Evolutionary conservation across 768 basidiomycete genomes (phyloP).

Genomic region (Daedalea quercina): DNA sequence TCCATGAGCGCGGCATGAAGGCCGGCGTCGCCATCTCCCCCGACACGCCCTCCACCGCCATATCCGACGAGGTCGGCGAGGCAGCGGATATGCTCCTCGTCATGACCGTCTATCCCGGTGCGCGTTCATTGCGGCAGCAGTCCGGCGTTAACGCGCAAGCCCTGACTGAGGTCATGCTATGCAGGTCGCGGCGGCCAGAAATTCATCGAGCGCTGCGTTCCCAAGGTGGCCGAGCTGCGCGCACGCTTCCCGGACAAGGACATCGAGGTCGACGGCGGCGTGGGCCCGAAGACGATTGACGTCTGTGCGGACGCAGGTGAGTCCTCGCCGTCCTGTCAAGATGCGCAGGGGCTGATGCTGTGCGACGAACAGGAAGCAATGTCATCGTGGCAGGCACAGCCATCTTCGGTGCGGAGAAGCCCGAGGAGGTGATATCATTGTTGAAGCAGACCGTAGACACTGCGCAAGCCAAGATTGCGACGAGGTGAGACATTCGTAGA

Average conservation of each 20-base stretch:
- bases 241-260: slow-evolving; percentile 88
- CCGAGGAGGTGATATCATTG: slow-evolving; percentile 67
- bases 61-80: slow-evolving; percentile 78
- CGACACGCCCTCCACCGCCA: slow-evolving; percentile 81
- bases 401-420: slow-evolving; percentile 77
- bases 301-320: slow-evolving; percentile 85
- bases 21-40: slow-evolving; percentile 97
- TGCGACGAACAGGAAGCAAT: slow-evolving; percentile 69
- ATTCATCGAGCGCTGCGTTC: slow-evolving; percentile 87
- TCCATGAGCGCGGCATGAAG: slow-evolving; percentile 82
- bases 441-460: slow-evolving; percentile 66
- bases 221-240: slow-evolving; percentile 89
- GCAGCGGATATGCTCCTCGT: slow-evolving; percentile 93
- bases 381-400: slow-evolving; percentile 98
- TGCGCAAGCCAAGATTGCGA: slow-evolving; percentile 47
- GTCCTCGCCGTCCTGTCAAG: slow-evolving; percentile 12
- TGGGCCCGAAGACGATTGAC: slow-evolving; percentile 86
- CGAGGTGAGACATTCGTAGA: slow-evolving; percentile 6
- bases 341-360: slow-evolving; percentile 2
- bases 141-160: not conserved
- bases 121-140: not conserved
- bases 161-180: not conserved
- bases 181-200: slow-evolving; percentile 92
- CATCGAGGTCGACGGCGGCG: slow-evolving; percentile 97
- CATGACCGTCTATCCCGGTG: slow-evolving; percentile 96